Conservation (phyloP, 1,284 basidiomycete species). For the Boletellus sp. region DNA sequence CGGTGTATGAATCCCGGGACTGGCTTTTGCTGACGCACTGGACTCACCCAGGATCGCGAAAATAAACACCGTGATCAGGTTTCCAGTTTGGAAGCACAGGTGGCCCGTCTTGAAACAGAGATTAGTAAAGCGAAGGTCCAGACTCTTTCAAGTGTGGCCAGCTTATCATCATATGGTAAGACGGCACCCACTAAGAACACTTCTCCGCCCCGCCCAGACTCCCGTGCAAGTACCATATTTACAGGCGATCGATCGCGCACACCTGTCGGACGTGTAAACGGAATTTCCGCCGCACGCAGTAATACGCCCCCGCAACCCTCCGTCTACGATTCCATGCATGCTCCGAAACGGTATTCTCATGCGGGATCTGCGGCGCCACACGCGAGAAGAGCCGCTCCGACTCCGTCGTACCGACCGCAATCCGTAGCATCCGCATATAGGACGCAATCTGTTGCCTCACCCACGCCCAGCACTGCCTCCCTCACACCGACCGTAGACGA, state of each 20-base stretch:
- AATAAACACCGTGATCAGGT: conserved; percentile 65
- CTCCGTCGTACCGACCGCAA: conserved; percentile 23
- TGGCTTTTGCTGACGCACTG: conserved; percentile 7
- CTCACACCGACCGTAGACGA: conserved; percentile 62
- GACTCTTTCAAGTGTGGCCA: conserved; percentile 13
- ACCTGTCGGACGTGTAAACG: conserved; percentile 33
- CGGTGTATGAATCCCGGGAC: conserved; percentile 2
- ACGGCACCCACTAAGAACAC: conserved; percentile 28
- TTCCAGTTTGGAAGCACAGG: conserved; percentile 57
- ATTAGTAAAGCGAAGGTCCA: conserved; percentile 50
- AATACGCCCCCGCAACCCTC: conserved; percentile 51
- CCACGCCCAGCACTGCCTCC: conserved; percentile 72
- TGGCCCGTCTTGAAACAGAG: conserved; percentile 56
- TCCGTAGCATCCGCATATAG: conserved; percentile 45
- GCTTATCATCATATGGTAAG: conserved; percentile 34
- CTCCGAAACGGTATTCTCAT: conserved; percentile 38
- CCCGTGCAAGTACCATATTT: conserved; percentile 63
- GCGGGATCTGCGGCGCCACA: conserved; percentile 35
- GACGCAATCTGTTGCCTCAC: conserved; percentile 49
- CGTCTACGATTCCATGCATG: conserved; percentile 75
- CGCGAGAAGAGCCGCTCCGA: conserved; percentile 34
- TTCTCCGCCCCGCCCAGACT: conserved; percentile 58
- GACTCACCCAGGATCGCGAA: conserved; percentile 60
- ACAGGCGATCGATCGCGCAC: conserved; percentile 40
- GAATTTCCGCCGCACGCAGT: conserved; percentile 33